Percentiles rank a stretch among this genome's conserved stretches.
Evolutionary conservation across 441 rosid species (phyloP).

Genomic region (Mallotus japonicus): DNA sequence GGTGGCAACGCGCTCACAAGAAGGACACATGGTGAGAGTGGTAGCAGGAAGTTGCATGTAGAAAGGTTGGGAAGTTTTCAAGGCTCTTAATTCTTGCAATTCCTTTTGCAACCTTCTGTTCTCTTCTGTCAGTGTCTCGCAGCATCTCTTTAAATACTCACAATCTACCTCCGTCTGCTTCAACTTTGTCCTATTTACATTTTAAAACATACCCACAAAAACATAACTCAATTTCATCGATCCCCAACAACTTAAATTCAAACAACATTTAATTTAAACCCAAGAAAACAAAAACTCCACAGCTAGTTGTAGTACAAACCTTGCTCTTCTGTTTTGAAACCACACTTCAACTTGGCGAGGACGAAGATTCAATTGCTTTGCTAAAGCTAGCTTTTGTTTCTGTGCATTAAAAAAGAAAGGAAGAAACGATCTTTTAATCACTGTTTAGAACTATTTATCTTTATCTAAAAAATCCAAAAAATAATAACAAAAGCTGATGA

Average conservation of each 20-base stretch:
- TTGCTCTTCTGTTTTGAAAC: conserved; percentile 96
- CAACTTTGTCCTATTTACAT: conserved; percentile 73
- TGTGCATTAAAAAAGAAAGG: conserved; percentile 23
- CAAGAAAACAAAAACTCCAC: too few species aligned
- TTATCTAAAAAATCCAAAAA: background rate
- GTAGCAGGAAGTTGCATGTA: conserved; percentile 96
- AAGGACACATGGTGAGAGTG: conserved; percentile 97
- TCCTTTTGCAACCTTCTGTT: conserved; percentile 89
- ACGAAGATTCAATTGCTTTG: conserved; percentile 87
- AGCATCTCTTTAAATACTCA: conserved; percentile 89
- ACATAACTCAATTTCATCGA: background rate
- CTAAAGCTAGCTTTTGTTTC: conserved; percentile 89
- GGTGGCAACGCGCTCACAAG: conserved; percentile 87
- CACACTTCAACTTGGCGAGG: conserved; percentile 99
- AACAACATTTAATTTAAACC: background rate
- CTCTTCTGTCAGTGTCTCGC: conserved; percentile 87
- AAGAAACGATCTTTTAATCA: too few species aligned
- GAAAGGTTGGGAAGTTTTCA: conserved; percentile 75
- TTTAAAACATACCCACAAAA: background rate
- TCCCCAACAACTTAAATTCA: background rate
- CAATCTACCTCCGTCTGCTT: conserved; percentile 97
- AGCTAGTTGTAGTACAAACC: conserved; percentile 34
- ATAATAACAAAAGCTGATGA: background rate
- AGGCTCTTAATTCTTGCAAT: conserved; percentile 76
- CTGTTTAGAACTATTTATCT: too few species aligned